These are phyloP conservation scores for Emmonsiellopsis sp. DNA, from an alignment of 2,329 filamentous ascomycete species.

Conservation along the genomic window DNA sequence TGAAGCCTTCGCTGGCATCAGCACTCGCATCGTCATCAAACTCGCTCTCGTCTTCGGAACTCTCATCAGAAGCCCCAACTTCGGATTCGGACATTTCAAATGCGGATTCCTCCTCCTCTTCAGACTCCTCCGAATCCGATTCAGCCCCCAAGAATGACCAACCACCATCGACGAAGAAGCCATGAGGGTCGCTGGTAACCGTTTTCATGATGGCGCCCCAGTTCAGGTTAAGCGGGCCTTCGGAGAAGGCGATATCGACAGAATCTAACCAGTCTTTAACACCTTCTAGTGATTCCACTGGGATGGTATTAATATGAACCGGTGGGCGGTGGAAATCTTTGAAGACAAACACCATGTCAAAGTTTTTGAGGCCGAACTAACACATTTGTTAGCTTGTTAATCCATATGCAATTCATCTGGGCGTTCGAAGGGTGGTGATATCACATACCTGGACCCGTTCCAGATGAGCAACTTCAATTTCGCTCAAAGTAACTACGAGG, in stretches of 20 bases:
- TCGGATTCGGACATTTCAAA: conserved; percentile 89
- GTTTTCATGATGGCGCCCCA: conserved; percentile 99
- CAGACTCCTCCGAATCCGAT: conserved; percentile 64
- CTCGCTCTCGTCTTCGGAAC: conserved; percentile 80
- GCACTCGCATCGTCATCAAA: conserved; percentile 89
- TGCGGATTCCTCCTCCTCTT: conserved; percentile 72
- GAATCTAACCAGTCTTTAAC: conserved; percentile 98
- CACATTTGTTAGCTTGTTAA: conserved; percentile 16
- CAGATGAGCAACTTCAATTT: conserved; percentile 92
- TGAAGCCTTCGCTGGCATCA: conserved; percentile 56
- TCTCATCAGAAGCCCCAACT: conserved; percentile 61
- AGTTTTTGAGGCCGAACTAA: conserved; percentile 95
- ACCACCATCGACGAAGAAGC: conserved; percentile 90
- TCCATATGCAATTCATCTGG: neutral
- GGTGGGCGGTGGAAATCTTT: conserved; percentile 91
- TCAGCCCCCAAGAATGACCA: conserved; percentile 89
- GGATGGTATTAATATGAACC: conserved; percentile 95
- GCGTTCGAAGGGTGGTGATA: neutral
- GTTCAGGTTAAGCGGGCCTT: conserved; percentile 94
- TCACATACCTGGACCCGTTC: conserved; percentile 65
- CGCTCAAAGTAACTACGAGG: conserved; percentile 87
- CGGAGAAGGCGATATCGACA: conserved; percentile 86
- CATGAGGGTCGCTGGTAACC: conserved; percentile 83
- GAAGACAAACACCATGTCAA: conserved; percentile 96
- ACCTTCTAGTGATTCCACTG: conserved; percentile 84